Base-by-base conservation (phyloP, 2,329 filamentous ascomycete genomes). In the Fusarium mundagurra region DNA sequence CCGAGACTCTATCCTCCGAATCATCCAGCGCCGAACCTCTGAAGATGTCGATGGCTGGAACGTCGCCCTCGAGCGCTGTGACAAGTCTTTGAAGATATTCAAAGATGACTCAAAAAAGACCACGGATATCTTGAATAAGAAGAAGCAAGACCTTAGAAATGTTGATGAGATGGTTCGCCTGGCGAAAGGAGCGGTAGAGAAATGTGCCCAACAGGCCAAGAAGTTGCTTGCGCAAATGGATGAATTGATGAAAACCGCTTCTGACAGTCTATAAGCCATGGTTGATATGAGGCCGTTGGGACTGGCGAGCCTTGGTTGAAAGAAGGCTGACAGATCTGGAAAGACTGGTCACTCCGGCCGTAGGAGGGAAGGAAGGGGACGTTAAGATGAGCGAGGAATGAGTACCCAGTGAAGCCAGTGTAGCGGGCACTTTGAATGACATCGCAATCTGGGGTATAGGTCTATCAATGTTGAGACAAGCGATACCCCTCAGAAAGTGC, bases 401-500 rank as follows among this genome's bases (percentile, higher is more conserved):
- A 38, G 14, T 7, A 13, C 24, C 10, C 14, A 54, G 24, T 7
- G 8, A 38, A 29, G 51, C 24, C 10, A 29, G 22, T 5, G 4
- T 1, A 17, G 13, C 18, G 20, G 51, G 24, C 4, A n/a, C 34
- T 5, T 17, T 22, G 18, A 22, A 38, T 9, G 50, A 18, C 4
- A 17, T 38, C 7, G 18, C 1, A 12, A 17, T 6, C 3, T 17
- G 24, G 18, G 33, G 27, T 51, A 8, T 2, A 8, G 8, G 18
- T 1, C 5, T 36, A 16, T 8, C 12, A 7, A 8, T 5, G 0
- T 16, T 6, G 33, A 22, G 33, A 16, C 6, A 20, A 27, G 13
- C 12, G 11, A 12, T 11, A 4, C 3, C 17, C 10, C 7, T 9
- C 9, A 29, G 13, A 12, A 7, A 10, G 5, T 13, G 24, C 4